Evolutionary conservation across 106 monocot genomes (phyloP).

Genomic region (Dendrobium huoshanense): DNA sequence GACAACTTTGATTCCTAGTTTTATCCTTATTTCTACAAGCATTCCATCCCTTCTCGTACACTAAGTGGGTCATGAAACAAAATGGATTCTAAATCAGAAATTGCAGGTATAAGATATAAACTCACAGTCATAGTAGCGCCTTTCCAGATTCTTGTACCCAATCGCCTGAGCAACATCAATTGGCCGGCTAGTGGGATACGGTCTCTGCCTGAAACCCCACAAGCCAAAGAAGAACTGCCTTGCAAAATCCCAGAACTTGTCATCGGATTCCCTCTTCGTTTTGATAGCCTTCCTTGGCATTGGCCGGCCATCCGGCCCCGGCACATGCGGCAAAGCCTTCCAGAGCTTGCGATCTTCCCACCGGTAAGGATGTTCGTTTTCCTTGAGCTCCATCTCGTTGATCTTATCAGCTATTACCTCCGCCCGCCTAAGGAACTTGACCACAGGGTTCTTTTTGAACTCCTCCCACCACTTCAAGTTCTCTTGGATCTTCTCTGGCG

Average conservation of each 20-base stretch:
- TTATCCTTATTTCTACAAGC: neutral
- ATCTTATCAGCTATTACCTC: conserved; percentile 51
- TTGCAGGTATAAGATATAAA: conserved; percentile 5
- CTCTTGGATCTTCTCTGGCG: conserved; percentile 69
- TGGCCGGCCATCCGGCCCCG: conserved; percentile 64
- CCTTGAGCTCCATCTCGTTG: conserved; percentile 73
- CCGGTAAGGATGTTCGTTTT: conserved; percentile 58
- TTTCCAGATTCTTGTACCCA: conserved; percentile 75
- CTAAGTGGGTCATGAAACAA: neutral
- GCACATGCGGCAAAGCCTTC: conserved; percentile 62
- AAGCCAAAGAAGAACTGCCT: conserved; percentile 84
- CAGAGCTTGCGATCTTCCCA: conserved; percentile 66
- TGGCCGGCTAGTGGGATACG: conserved; percentile 72
- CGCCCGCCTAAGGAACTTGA: conserved; percentile 54
- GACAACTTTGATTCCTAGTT: neutral
- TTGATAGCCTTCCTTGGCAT: conserved; percentile 78
- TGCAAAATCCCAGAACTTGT: conserved; percentile 85
- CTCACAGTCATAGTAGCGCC: conserved; percentile 86
- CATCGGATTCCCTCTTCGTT: conserved; percentile 55
- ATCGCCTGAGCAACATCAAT: conserved; percentile 77
- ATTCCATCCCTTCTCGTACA: neutral
- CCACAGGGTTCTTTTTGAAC: conserved; percentile 53
- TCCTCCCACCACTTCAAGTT: conserved; percentile 66
- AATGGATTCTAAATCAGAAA: neutral
- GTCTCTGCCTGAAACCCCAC: conserved; percentile 74